Conservation (phyloP, 2,329 filamentous ascomycete genomes). For the Grosmannia huntii region DNA sequence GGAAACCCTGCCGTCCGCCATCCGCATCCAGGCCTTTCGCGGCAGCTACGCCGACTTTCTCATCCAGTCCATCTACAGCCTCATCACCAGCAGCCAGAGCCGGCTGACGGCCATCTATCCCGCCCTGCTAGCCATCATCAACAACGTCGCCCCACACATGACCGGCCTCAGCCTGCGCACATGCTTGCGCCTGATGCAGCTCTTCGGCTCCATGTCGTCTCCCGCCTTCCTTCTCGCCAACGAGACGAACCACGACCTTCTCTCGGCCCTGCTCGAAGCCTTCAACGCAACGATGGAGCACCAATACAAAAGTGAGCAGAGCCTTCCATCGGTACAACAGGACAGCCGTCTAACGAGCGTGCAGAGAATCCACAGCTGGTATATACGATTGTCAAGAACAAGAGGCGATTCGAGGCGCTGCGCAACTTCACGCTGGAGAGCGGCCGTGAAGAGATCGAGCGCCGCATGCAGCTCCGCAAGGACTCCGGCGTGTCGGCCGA, state of each 20-base stretch:
- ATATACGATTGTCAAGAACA: conserved; percentile 65
- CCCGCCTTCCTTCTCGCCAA: conserved; percentile 87
- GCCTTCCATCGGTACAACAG: neutral
- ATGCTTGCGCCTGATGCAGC: conserved; percentile 70
- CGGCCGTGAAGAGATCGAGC: conserved; percentile 81
- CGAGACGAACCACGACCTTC: conserved; percentile 73
- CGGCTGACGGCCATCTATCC: conserved; percentile 86
- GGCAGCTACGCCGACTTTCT: conserved; percentile 91
- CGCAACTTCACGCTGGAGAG: conserved; percentile 84
- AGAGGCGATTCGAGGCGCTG: conserved; percentile 72
- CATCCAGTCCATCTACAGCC: conserved; percentile 83
- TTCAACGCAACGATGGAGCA: conserved; percentile 86
- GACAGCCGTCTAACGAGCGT: neutral
- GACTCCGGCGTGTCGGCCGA: conserved; percentile 41
- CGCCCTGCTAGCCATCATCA: conserved; percentile 79
- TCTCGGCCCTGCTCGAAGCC: conserved; percentile 74
- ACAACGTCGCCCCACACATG: conserved; percentile 80
- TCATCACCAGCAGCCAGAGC: conserved; percentile 85
- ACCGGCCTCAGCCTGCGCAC: conserved; percentile 63
- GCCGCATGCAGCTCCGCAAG: conserved; percentile 58
- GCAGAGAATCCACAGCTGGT: conserved; percentile 71
- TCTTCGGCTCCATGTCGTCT: conserved; percentile 86
- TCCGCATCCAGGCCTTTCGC: conserved; percentile 71
- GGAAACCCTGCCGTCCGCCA: conserved; percentile 69
- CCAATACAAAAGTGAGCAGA: conserved; percentile 57